These are phyloP conservation scores for Rhodotorula sp. DNA, from an alignment of 1,284 basidiomycete species.

Conservation along the genomic window DNA sequence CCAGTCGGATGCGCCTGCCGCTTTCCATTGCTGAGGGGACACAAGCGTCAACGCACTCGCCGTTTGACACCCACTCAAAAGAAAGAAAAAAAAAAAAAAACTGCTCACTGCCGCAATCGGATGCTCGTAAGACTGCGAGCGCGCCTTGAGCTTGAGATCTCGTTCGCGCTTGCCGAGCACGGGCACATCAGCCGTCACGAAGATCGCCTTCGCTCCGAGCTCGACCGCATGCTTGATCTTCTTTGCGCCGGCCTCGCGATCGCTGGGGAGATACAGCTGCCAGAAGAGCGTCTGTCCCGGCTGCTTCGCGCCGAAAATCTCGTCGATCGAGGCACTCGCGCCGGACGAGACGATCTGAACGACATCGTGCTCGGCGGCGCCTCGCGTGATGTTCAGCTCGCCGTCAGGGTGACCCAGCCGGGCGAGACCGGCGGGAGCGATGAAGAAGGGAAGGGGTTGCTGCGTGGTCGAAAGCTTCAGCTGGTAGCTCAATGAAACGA, in stretches of 20 bases:
- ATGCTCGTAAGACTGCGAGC: constrained; percentile 17
- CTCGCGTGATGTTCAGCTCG: constrained; percentile 53
- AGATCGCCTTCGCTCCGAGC: constrained; percentile 50
- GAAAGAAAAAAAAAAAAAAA: too few relatives aligned
- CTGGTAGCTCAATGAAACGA: neutral
- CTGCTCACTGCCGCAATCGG: constrained; percentile 17
- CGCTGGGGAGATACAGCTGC: constrained; percentile 50
- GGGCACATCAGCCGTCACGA: constrained; percentile 53
- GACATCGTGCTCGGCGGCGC: constrained; percentile 47
- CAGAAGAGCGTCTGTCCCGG: constrained; percentile 38
- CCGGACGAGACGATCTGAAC: constrained; percentile 53
- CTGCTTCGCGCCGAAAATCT: constrained; percentile 50
- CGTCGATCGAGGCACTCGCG: constrained; percentile 52
- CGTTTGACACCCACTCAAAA: neutral
- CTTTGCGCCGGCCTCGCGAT: constrained; percentile 49
- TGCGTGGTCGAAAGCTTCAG: neutral
- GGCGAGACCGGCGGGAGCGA: constrained; percentile 63
- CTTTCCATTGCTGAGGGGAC: constrained; percentile 15
- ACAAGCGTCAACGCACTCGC: constrained; percentile 14
- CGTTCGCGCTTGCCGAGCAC: constrained; percentile 50
- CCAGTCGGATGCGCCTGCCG: constrained; percentile 4
- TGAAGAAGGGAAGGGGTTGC: constrained; percentile 74
- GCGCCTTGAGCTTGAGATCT: constrained; percentile 24
- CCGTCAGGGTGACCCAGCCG: constrained; percentile 54
- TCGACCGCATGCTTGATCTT: constrained; percentile 49